Conservation (phyloP, 129 eudicot species). For the Artemisia tridentata region DNA sequence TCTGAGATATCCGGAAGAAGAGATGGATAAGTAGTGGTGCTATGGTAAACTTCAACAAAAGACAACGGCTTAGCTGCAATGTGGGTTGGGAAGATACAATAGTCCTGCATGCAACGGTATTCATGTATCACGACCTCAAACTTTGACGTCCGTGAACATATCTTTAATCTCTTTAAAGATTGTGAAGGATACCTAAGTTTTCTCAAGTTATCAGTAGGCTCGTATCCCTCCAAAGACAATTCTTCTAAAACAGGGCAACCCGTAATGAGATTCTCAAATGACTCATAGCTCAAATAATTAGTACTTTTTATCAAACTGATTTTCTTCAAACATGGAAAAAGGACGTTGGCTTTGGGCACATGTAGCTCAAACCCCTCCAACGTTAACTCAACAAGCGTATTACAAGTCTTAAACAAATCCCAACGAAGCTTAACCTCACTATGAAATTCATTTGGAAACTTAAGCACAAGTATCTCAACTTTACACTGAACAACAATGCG, state of each 20-base stretch:
- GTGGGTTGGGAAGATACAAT: constrained; percentile 1
- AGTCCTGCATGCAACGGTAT: constrained; percentile 11
- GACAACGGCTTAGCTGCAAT: not conserved
- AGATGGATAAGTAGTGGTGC: no score
- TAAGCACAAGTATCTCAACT: constrained; percentile 20
- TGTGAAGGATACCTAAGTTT: not conserved
- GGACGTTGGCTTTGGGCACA: not conserved
- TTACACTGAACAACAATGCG: not conserved
- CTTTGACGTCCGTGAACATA: no score
- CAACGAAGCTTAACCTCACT: constrained; percentile 19
- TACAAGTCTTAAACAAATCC: constrained; percentile 16
- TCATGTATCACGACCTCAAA: constrained; percentile 14
- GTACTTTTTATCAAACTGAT: not conserved
- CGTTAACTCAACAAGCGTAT: constrained; percentile 18
- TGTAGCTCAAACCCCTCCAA: constrained; percentile 10
- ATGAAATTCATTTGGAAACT: no score
- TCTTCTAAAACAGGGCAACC: constrained; percentile 28
- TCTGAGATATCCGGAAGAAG: not conserved
- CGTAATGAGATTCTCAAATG: constrained; percentile 11
- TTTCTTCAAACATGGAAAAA: constrained; percentile 22
- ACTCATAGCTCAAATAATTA: not conserved
- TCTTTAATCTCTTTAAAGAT: constrained; percentile 16
- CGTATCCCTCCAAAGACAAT: constrained; percentile 24
- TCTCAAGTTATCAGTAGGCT: not conserved
- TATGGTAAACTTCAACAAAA: constrained; percentile 2